Conservation (phyloP, 352 stramenopile species). For the Phytophthora multivora region DNA sequence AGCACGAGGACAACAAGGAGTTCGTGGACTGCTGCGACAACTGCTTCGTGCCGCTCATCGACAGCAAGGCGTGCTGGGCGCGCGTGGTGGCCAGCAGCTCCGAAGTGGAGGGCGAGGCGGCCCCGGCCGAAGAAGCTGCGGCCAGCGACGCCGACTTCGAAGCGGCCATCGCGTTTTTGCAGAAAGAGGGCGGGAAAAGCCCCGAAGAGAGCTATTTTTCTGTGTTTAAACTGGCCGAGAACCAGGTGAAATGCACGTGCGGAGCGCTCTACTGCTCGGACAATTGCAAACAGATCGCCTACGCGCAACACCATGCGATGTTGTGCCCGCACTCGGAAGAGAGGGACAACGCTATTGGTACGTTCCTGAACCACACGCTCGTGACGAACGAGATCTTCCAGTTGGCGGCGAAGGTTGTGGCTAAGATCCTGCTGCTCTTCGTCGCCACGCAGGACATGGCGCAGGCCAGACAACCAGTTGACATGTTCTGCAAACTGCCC, state of each 20-base stretch:
- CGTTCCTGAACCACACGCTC: constrained; percentile 79
- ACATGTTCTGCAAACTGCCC: constrained; percentile 89
- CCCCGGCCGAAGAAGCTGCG: constrained; percentile 45
- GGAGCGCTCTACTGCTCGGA: constrained; percentile 88
- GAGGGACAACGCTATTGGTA: constrained; percentile 66
- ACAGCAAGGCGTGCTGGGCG: constrained; percentile 64
- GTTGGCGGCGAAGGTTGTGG: constrained; percentile 88
- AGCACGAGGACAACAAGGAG: constrained; percentile 83
- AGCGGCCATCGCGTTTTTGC: constrained; percentile 58
- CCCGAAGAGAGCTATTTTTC: constrained; percentile 75
- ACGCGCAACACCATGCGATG: constrained; percentile 76
- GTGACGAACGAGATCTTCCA: constrained; percentile 95
- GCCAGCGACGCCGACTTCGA: constrained; percentile 62
- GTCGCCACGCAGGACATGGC: constrained; percentile 60
- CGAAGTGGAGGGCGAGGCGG: constrained; percentile 48
- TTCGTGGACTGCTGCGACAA: constrained; percentile 81
- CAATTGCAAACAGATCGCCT: constrained; percentile 70
- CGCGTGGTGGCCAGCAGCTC: constrained; percentile 43
- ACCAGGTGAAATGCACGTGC: constrained; percentile 68
- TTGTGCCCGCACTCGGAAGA: constrained; percentile 63
- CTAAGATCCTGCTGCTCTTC: constrained; percentile 67
- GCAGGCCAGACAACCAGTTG: constrained; percentile 61
- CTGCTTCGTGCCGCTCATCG: constrained; percentile 79
- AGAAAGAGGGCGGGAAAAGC: constrained; percentile 69
- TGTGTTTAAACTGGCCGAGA: constrained; percentile 60